phyloP scores from a whole-genome alignment of 2,329 filamentous ascomycete species.

The Fusarium globosum region DNA sequence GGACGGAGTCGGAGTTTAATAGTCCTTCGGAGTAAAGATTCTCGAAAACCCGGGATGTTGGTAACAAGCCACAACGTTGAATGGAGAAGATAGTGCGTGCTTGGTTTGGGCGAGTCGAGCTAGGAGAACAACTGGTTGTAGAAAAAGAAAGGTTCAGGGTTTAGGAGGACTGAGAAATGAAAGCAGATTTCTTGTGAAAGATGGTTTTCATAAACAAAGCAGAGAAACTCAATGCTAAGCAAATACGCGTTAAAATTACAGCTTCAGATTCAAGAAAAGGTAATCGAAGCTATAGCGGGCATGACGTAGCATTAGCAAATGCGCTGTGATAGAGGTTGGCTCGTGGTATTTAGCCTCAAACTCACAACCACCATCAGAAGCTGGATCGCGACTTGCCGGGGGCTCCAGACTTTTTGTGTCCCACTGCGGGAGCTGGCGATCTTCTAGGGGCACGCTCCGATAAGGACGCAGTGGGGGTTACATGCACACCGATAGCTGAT shows the following conservation, averaged over 20 bases:
- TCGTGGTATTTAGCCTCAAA: constrained; percentile 17
- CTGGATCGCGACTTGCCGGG: constrained; percentile 14
- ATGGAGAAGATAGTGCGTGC: constrained; percentile 13
- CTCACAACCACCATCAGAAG: constrained; percentile 1
- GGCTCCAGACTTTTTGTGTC: constrained; percentile 40
- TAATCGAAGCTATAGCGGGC: constrained; percentile 16
- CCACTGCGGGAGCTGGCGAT: constrained; percentile 25
- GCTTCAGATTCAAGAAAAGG: constrained; percentile 14
- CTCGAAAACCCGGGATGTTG: constrained; percentile 12
- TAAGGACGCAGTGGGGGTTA: constrained; percentile 33
- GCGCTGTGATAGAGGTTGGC: constrained; percentile 32
- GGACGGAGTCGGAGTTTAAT: constrained; percentile 27
- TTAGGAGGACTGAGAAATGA: constrained; percentile 1
- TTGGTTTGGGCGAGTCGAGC: constrained; percentile 21
- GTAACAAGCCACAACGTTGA: constrained; percentile 38
- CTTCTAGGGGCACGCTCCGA: constrained; percentile 25
- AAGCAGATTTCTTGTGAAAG: background rate
- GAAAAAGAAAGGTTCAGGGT: constrained; percentile 20
- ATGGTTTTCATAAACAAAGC: background rate
- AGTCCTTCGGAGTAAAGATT: constrained; percentile 9
- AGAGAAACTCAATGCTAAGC: background rate
- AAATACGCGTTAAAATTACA: background rate
- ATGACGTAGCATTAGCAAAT: constrained; percentile 31
- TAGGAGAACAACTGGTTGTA: background rate
- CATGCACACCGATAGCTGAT: constrained; percentile 42